Percentiles rank a stretch among this genome's conserved stretches.
Conservation (phyloP, 352 stramenopile genomes). For the Globisporangium emineosum region DNA sequence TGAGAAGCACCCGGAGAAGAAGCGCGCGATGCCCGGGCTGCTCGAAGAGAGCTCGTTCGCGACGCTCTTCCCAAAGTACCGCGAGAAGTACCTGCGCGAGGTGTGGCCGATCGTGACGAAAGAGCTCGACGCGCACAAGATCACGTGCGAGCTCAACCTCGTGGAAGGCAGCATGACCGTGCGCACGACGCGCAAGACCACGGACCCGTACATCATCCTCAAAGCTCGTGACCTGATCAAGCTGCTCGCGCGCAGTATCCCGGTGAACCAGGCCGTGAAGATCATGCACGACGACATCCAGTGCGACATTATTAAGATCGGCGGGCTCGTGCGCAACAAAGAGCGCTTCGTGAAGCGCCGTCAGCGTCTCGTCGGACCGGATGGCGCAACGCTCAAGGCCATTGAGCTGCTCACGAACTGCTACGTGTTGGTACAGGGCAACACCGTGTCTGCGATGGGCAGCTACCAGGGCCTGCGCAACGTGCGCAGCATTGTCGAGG, state of each 20-base stretch:
- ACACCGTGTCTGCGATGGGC: slow-evolving; percentile 94
- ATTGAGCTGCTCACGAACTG: slow-evolving; percentile 99
- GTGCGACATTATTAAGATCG: slow-evolving; percentile 99
- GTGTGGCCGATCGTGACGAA: slow-evolving; percentile 98
- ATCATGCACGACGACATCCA: slow-evolving; percentile 98
- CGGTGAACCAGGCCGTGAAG: slow-evolving; percentile 95
- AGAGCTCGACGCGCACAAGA: slow-evolving; percentile 92
- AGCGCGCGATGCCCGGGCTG: slow-evolving; percentile 74
- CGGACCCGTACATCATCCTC: slow-evolving; percentile 97
- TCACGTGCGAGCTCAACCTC: slow-evolving; percentile 98
- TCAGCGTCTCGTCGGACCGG: slow-evolving; percentile 96
- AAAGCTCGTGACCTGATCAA: slow-evolving; percentile 99
- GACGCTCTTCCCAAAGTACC: slow-evolving; percentile 99
- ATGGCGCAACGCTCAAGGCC: slow-evolving; percentile 96
- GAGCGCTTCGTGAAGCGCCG: slow-evolving; percentile 99
- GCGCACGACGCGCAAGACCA: slow-evolving; percentile 95
- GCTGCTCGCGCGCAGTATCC: slow-evolving; percentile 96
- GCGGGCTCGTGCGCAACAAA: slow-evolving; percentile 98
- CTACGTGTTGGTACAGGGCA: slow-evolving; percentile 98
- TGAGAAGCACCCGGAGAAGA: slow-evolving; percentile 74
- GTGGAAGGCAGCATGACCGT: slow-evolving; percentile 94
- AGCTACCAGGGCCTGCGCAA: slow-evolving; percentile 91
- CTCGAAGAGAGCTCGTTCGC: slow-evolving; percentile 99
- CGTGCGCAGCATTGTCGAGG: slow-evolving; percentile 96
- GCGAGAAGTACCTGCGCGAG: slow-evolving; percentile 99